phyloP scores from a whole-genome alignment of 305 asterid genomes.

The Solanum hybrid region DNA sequence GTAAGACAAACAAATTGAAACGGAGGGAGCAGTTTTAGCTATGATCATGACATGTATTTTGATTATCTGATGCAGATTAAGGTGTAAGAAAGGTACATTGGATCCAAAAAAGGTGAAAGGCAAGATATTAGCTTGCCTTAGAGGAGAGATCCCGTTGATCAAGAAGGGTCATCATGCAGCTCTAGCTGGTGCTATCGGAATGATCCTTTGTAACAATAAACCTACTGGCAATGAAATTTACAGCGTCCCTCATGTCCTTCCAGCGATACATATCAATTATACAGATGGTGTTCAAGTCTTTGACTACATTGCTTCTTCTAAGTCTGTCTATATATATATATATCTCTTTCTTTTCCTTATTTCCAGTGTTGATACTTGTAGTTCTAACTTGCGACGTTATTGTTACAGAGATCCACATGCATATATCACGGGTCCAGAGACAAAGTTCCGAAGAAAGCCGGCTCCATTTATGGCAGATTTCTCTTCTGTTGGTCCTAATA shows the following conservation, averaged over 20 bases:
- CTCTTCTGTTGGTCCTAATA: slow-evolving; percentile 69
- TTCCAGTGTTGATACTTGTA: neutral
- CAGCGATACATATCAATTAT: slow-evolving; percentile 51
- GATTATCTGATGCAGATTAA: slow-evolving; percentile 23
- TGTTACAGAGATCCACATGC: slow-evolving; percentile 39
- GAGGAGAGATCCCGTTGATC: slow-evolving; percentile 38
- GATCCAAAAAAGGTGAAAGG: slow-evolving; percentile 48
- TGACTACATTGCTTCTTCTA: slow-evolving; percentile 13
- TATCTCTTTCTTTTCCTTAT: neutral
- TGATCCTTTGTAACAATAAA: slow-evolving; percentile 49
- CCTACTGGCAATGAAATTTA: slow-evolving; percentile 23
- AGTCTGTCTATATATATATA: slow-evolving; percentile 2
- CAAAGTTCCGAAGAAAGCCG: slow-evolving; percentile 17
- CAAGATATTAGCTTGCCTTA: slow-evolving; percentile 54
- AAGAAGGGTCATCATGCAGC: slow-evolving; percentile 37
- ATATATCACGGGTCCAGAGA: slow-evolving; percentile 21
- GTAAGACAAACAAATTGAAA: neutral
- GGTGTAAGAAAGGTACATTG: slow-evolving; percentile 34
- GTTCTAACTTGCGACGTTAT: neutral
- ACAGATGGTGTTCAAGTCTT: slow-evolving; percentile 23
- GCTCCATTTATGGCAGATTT: slow-evolving; percentile 55
- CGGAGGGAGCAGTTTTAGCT: neutral
- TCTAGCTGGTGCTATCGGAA: slow-evolving; percentile 58
- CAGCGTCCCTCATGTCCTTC: slow-evolving; percentile 27
- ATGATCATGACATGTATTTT: neutral